Conservation (phyloP, 2,329 filamentous ascomycete species). For the Juglanconis sp. region DNA sequence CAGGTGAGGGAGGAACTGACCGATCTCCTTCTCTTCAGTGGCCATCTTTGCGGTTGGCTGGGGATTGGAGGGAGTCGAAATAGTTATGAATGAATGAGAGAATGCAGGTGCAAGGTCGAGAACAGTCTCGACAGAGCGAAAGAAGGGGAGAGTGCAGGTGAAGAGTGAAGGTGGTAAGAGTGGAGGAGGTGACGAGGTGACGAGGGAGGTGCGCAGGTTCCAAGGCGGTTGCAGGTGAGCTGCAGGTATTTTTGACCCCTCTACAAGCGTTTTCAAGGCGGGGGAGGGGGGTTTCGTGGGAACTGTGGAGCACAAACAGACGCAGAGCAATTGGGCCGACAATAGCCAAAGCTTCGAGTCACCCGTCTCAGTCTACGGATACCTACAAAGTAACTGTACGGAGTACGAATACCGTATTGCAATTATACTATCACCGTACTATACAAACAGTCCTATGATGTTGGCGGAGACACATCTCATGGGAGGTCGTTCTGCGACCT, state of each 20-base stretch:
- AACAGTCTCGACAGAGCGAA: background rate
- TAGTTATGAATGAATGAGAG: background rate
- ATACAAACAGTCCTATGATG: too few species aligned
- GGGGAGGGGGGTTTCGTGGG: conserved; percentile 29
- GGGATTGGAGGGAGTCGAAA: background rate
- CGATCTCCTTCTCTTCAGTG: conserved; percentile 36
- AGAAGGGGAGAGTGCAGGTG: conserved; percentile 12
- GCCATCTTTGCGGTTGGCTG: conserved; percentile 29
- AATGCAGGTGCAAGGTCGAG: conserved; percentile 8
- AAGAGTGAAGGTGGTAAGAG: conserved; percentile 8
- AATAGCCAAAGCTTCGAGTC: background rate
- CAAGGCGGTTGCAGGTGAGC: conserved; percentile 8
- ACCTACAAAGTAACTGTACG: too few species aligned
- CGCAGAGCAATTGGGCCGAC: background rate
- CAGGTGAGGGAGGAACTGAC: conserved; percentile 26
- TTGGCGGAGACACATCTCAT: too few species aligned
- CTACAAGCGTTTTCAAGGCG: conserved; percentile 23
- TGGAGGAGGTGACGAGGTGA: background rate
- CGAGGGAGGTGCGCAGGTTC: conserved; percentile 8
- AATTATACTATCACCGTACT: too few species aligned
- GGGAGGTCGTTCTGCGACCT: too few species aligned
- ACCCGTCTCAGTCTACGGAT: background rate
- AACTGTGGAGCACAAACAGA: background rate
- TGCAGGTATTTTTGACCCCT: conserved; percentile 20
- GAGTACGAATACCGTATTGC: too few species aligned